These are phyloP conservation scores for Excoecaria agallocha DNA, from an alignment of 345 rosid genomes.

Conservation along the genomic window DNA sequence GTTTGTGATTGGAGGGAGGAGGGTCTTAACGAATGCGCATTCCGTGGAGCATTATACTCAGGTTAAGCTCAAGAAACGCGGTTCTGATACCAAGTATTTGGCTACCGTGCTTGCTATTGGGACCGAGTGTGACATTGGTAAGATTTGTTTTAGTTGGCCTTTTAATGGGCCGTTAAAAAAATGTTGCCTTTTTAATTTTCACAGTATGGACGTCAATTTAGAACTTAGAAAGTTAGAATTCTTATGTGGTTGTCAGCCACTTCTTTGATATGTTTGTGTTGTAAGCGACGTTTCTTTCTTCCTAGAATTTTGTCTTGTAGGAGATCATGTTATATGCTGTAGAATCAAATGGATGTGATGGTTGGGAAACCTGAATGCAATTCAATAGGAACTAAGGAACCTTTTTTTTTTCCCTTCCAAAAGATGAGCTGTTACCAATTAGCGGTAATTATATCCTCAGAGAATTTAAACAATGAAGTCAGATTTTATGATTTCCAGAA, in stretches of 20 bases:
- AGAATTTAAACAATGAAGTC: neutral
- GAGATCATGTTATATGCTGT: neutral
- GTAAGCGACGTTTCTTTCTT: too few species aligned
- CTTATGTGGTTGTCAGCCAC: neutral
- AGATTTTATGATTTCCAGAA: neutral
- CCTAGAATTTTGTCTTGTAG: too few species aligned
- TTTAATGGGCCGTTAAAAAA: too few species aligned
- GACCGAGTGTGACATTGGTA: conserved; percentile 93
- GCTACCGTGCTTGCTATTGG: conserved; percentile 93
- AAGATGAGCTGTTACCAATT: too few species aligned
- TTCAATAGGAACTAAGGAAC: neutral
- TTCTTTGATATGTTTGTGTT: neutral
- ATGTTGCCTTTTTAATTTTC: neutral
- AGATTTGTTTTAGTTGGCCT: neutral
- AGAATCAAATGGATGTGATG: neutral
- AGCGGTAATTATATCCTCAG: neutral
- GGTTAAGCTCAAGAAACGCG: conserved; percentile 91
- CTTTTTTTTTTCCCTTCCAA: too few species aligned
- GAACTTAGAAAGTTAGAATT: neutral
- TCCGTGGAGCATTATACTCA: conserved; percentile 95
- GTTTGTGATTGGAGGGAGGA: conserved; percentile 65
- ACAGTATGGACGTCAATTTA: neutral
- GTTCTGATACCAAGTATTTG: conserved; percentile 87
- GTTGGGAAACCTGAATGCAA: neutral
- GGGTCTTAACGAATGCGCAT: conserved; percentile 92